Evolutionary conservation across 805 yeast species (phyloP), one percentile per base, ranked within the genome.

Genomic region (Torulaspora gathmanii): DNA sequence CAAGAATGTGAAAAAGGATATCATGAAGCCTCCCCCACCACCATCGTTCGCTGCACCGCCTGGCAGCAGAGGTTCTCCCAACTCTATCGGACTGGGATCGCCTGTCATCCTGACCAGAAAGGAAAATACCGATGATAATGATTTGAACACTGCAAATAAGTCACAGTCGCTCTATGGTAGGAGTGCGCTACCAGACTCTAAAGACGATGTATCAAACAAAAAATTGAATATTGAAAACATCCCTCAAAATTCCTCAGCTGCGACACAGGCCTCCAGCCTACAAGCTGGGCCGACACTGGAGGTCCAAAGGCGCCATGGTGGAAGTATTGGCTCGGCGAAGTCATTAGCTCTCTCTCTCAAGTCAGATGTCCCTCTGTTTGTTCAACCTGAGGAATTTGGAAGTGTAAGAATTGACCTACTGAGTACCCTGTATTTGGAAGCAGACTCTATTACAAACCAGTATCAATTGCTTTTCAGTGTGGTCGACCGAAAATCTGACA

Each of bases 401-500:
- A 76, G 82, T 0, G 70, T 81, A 13, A 62, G 64, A 29, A 69
- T 82, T 3, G 68, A 66, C 12, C 69, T 80, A 2, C 60, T 74
- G 8, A 77, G 81, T 50, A 77, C 83, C 0, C 63, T 79, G 15
- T 65, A 64, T 23, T 50, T 55, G 13, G 65, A 68, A 3, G 59
- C 62, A n/a, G 70, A 63, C 31, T 51, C 71, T 31, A 72, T 73
- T 51, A 53, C 69, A 0, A 84, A 79, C 31, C 88, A 82, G 33
- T 81, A 84, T 13, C 66, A 67, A 23, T 72, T 85, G 17, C 71
- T 84, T 1, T 72, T 90, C 43, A 74, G 83, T 13, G 79, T 85
- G 4, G 68, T 74, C 37, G 91, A 85, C 53, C 74, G 80, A 27
- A 79, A 73, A 19, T 66, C 81, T 2, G 69, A 71, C 31, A 80